These are phyloP conservation scores for Talaromyces sp. DNA, from an alignment of 2,329 filamentous ascomycete species.

Conservation along the genomic window DNA sequence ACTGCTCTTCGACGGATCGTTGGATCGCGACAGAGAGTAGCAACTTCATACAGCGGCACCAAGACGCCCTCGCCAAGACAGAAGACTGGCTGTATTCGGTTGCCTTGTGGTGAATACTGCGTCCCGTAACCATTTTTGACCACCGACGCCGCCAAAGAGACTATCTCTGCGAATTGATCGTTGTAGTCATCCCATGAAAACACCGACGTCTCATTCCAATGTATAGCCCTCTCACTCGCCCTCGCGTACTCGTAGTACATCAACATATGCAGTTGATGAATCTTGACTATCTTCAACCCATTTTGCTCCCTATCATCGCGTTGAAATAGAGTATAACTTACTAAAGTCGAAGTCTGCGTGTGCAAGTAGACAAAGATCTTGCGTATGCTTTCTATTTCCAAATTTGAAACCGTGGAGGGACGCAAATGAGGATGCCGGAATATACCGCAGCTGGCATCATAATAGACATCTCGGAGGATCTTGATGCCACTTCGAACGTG, in stretches of 20 bases:
- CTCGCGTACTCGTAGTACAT: constrained; percentile 9
- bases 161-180: constrained; percentile 29
- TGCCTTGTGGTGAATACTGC: neutral
- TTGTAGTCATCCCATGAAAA: constrained; percentile 29
- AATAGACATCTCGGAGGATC: constrained; percentile 24
- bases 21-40: constrained; percentile 32
- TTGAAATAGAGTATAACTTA: neutral
- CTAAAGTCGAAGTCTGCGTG: constrained; percentile 11
- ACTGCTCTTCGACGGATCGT: constrained; percentile 30
- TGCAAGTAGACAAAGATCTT: constrained; percentile 13
- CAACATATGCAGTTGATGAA: constrained; percentile 1
- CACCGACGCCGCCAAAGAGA: constrained; percentile 28
- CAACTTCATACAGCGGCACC: constrained; percentile 29
- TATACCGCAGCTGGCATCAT: constrained; percentile 10
- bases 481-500: constrained; percentile 26
- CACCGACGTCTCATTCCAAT: constrained; percentile 9
- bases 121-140: neutral
- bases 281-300: constrained; percentile 10
- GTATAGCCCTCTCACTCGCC: neutral
- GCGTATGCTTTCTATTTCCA: constrained; percentile 17
- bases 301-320: neutral
- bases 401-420: constrained; percentile 18
- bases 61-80: constrained; percentile 33
- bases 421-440: constrained; percentile 21
- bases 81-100: constrained; percentile 22